These are phyloP conservation scores for Eimeria sp. DNA, from an alignment of 169 alveolate species.

Conservation along the genomic window DNA sequence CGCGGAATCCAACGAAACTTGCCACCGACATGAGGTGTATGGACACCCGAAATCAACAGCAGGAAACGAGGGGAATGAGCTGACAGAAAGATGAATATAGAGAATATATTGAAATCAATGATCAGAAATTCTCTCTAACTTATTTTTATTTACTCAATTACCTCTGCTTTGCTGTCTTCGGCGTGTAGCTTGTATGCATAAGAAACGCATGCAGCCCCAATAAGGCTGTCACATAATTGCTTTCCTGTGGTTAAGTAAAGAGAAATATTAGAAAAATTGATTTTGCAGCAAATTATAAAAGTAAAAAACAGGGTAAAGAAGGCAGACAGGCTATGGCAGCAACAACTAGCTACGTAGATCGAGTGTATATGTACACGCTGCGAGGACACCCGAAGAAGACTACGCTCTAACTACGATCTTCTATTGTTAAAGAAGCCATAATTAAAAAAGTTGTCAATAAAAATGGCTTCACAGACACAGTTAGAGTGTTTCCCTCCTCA, in stretches of 20 bases:
- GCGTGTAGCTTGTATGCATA: neutral
- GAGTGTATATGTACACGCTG: too few relatives aligned
- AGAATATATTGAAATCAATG: neutral
- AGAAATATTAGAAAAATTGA: neutral
- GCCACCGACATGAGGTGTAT: neutral
- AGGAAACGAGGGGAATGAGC: neutral
- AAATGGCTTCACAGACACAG: too few relatives aligned
- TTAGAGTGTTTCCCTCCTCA: too few relatives aligned
- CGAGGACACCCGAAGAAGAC: too few relatives aligned
- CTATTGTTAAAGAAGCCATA: too few relatives aligned
- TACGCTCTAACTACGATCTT: too few relatives aligned
- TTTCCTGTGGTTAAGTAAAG: neutral
- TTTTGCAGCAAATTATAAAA: neutral
- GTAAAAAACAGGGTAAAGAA: too few relatives aligned
- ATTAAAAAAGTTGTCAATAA: too few relatives aligned
- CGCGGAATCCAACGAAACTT: too few relatives aligned
- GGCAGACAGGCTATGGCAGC: too few relatives aligned
- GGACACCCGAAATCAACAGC: neutral
- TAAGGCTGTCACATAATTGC: neutral
- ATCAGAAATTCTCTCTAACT: neutral
- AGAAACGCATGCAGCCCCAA: constrained; percentile 15
- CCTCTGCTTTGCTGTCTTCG: neutral
- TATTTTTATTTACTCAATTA: neutral
- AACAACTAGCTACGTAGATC: too few relatives aligned
- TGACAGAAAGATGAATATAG: neutral